Conservation (phyloP, 805 yeast species). For the Yamadazyma sp. region DNA sequence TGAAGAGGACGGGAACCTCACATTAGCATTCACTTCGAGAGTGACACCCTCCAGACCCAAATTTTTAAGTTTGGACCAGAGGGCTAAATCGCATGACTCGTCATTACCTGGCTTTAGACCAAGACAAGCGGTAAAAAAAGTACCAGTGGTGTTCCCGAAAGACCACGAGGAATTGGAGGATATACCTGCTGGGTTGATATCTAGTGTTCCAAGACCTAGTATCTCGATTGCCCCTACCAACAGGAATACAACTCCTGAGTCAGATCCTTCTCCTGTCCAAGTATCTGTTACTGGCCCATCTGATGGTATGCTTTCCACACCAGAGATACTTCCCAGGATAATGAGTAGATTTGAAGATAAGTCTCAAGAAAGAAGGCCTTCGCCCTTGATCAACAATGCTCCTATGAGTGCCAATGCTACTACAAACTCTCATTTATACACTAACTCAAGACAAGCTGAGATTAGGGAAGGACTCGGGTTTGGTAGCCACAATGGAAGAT, state of each 20-base stretch:
- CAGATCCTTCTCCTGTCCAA: constrained; percentile 4
- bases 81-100: constrained; percentile 46
- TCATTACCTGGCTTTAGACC: constrained; percentile 27
- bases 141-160: constrained; percentile 34
- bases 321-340: neutral
- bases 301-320: neutral
- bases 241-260: constrained; percentile 10
- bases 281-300: neutral
- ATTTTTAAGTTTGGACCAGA: constrained; percentile 28
- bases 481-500: constrained; percentile 17
- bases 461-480: constrained; percentile 1
- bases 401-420: constrained; percentile 28
- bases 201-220: constrained; percentile 28
- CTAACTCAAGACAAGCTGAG: too few relatives aligned
- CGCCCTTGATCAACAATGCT: constrained; percentile 35
- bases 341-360: constrained; percentile 1
- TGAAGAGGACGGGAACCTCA: constrained; percentile 45
- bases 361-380: constrained; percentile 22
- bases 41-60: constrained; percentile 37
- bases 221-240: constrained; percentile 19
- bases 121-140: constrained; percentile 16
- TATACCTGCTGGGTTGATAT: constrained; percentile 40
- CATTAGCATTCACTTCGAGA: constrained; percentile 45
- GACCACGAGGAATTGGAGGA: constrained; percentile 39
- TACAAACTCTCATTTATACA: constrained; percentile 10